Base-by-base conservation (phyloP, 2,329 filamentous ascomycete genomes). In the Clonostachys chloroleuca region DNA sequence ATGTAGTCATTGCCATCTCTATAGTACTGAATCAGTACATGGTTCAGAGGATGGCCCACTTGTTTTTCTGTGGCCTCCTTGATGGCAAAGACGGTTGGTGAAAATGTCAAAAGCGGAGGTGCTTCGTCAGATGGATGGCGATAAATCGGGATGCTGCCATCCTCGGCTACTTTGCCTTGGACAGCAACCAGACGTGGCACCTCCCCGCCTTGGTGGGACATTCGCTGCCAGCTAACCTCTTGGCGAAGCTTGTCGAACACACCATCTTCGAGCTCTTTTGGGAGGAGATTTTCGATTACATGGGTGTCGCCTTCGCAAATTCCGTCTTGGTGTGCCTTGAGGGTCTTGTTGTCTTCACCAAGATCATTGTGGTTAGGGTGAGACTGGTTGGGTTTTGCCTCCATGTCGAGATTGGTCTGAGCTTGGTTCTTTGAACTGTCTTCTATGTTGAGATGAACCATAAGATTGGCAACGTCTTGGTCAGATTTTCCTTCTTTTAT, bases 81-180 rank as follows among this genome's bases (percentile, higher is more conserved):
- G 49, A 97, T 84, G 35, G 74, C 68, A 16, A 83, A 68, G 1
- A 97, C 87, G 0, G 82, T 83, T 0, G 83, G 73, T 0, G 89
- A 87, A 66, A 96, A 97, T 3, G 83, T 75, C 1, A 86, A 69
- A 13, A 96, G 67, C 1, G 88, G 84, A 0, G 92, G 86, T 1
- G 88, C 89, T 62, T 95, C 88, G 60, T 99, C 94, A 5, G 90
- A 82, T 41, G 94, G 94, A 65, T 97, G 94, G 13, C 94, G 87
- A 65, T 99, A 99, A n/a, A 97, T 78, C 18, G 94, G 94, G 63
- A 88, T 84, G 53, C 76, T 84, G 16, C 88, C 89, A 57, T 92
- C 84, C 0, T 73, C 61, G 37, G 74, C 75, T 33, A 91, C 72
- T 14, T 78, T 72, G 5, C 92, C 94, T 63, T 97, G 92, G 17